Evolutionary conservation across 192 early-diverging fungal species (phyloP).

Genomic region (Ambispora gerdemannii): DNA sequence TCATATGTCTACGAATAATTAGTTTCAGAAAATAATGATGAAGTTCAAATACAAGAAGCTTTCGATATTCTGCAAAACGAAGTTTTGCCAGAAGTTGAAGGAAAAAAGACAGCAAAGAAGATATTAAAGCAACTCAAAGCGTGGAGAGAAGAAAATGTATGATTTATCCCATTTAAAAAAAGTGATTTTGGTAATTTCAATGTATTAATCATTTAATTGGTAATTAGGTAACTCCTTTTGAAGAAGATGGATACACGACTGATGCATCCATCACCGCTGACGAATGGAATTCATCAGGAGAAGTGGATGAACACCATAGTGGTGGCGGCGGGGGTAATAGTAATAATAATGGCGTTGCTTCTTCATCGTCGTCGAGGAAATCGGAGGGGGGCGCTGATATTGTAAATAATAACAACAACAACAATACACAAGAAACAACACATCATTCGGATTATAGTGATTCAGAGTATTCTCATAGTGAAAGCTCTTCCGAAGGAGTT

Average conservation of each 20-base stretch:
- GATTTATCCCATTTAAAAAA: not conserved
- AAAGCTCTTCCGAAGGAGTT: too few species aligned
- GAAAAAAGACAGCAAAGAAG: conserved; percentile 31
- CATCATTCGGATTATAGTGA: too few species aligned
- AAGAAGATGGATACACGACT: conserved; percentile 15
- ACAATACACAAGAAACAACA: too few species aligned
- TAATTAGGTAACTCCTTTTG: not conserved
- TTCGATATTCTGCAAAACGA: conserved; percentile 15
- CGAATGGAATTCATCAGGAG: conserved; percentile 16
- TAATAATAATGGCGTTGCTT: too few species aligned
- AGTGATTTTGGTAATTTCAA: not conserved
- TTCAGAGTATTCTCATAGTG: too few species aligned
- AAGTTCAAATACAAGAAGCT: conserved; percentile 9
- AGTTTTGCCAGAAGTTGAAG: conserved; percentile 18
- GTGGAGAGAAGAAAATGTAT: conserved; percentile 13
- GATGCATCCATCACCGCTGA: conserved; percentile 10
- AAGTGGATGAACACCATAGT: conserved; percentile 17
- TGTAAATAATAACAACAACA: too few species aligned
- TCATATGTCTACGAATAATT: not conserved
- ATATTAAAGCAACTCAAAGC: conserved; percentile 25
- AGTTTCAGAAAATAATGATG: conserved; percentile 25
- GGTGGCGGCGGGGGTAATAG: too few species aligned
- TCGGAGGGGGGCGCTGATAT: too few species aligned
- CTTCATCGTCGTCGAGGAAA: too few species aligned
- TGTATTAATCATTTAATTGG: not conserved